These are phyloP conservation scores for Alternaria atra DNA, from an alignment of 2,329 filamentous ascomycete genomes.

Conservation along the genomic window DNA sequence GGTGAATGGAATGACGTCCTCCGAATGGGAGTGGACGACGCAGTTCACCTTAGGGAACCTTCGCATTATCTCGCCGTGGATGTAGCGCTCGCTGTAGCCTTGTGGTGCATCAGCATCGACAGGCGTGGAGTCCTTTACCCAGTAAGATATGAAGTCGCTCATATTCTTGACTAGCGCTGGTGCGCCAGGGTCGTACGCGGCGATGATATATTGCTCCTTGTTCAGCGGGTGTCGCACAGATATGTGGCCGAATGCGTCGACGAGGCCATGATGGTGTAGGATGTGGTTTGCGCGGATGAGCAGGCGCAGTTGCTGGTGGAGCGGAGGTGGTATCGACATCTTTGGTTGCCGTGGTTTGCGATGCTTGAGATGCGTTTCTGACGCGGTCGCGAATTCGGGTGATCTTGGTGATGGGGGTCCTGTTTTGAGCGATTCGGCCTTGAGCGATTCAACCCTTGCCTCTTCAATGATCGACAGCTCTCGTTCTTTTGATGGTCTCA, in stretches of 20 bases:
- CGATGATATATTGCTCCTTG: slow-evolving; percentile 59
- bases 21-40: slow-evolving; percentile 54
- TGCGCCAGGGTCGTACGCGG: slow-evolving; percentile 53
- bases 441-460: neutral
- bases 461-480: neutral
- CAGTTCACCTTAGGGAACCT: slow-evolving; percentile 50
- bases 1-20: slow-evolving; percentile 53
- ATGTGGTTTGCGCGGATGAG: slow-evolving; percentile 56
- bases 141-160: slow-evolving; percentile 59
- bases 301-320: slow-evolving; percentile 31
- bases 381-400: neutral
- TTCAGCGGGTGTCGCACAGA: slow-evolving; percentile 60
- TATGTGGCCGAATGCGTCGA: slow-evolving; percentile 65
- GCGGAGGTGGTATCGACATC: slow-evolving; percentile 20
- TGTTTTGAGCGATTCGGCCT: neutral
- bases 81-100: slow-evolving; percentile 55
- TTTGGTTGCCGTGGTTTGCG: neutral
- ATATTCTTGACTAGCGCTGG: slow-evolving; percentile 58
- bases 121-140: slow-evolving; percentile 53
- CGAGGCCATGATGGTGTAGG: slow-evolving; percentile 59
- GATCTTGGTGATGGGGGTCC: neutral
- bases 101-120: slow-evolving; percentile 52
- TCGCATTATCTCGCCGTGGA: slow-evolving; percentile 54
- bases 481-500: neutral
- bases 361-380: neutral